Evolutionary conservation across 768 basidiomycete genomes (phyloP), one percentile per base, ranked within the genome.

Genomic region (Psilocybe sp.): DNA sequence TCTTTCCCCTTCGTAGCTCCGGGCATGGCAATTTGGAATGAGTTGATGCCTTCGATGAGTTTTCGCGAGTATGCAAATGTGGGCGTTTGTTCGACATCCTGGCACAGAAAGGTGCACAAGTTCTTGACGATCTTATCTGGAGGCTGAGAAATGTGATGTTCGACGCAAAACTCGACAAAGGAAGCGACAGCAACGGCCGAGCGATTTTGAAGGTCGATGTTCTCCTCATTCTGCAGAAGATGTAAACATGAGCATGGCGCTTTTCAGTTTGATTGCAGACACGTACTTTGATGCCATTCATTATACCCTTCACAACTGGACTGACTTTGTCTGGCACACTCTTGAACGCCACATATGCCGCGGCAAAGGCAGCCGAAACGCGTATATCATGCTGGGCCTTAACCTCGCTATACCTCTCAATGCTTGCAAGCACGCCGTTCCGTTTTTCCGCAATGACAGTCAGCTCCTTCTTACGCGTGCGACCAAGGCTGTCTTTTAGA

Each of bases 41-140:
- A 90, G 15, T 96, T 71, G 35, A 98, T 89, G 1, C 89, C 93
- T 14, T 87, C 80, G 42, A 69, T 67, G 15, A 76, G 65, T 52
- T 81, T 82, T 44, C 83, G 80, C 7, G 75, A 72, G 59, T 78
- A 80, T 1, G 85, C 78, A 63, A 98, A 98, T 1, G 96, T 86
- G 3, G 97, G 97, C 0, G 94, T 97, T 47, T 88, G 81, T 37
- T 87, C 84, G 7, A 81, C 77, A 64, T 99, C 97, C 60, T 93
- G 91, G 62, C 96, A 98, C 5, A 98, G 73, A 70, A 98, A 98
- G 0, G 92, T 94, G 72, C 92, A 96, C 7, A 98, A 81, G 64
- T 99, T 99, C 72, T 92, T 93, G 55, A 98, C 84, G 49, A 99
- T 92, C 75, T 99, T 99, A 60, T 94, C 92, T 1, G 89, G 88